A percentile compares a stretch with the other conserved stretches of the same genome.
Conservation (phyloP, 176 grass and related monocot genomes). For the Bolboschoenus planiculmis region DNA sequence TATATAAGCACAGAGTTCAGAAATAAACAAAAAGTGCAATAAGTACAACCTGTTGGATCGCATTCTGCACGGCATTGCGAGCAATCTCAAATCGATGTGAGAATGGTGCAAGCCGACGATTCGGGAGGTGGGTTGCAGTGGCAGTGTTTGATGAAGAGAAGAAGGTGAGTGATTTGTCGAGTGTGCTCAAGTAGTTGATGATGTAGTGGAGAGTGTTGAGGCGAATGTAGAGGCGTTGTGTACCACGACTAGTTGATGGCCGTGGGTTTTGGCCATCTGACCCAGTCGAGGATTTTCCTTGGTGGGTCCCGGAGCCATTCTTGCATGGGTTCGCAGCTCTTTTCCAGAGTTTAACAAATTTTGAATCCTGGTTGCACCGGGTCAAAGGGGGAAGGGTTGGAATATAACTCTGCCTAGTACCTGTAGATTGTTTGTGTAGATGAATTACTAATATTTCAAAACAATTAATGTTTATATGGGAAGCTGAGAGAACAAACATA, state of each 20-base stretch:
- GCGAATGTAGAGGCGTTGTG: slow-evolving; percentile 83
- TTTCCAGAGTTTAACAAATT: slow-evolving; percentile 70
- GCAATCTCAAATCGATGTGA: slow-evolving; percentile 35
- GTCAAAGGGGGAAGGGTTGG: slow-evolving; percentile 64
- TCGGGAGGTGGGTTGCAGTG: slow-evolving; percentile 4
- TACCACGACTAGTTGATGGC: slow-evolving; percentile 80
- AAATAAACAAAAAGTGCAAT: background rate
- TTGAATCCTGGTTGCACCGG: slow-evolving; percentile 81
- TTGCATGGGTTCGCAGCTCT: slow-evolving; percentile 60
- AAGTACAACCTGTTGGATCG: slow-evolving; percentile 34
- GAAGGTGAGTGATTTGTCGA: slow-evolving; percentile 47
- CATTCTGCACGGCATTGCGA: slow-evolving; percentile 38
- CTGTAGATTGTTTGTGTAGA: slow-evolving; percentile 9
- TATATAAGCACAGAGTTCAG: background rate
- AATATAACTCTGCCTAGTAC: slow-evolving; percentile 62
- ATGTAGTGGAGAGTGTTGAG: slow-evolving; percentile 88
- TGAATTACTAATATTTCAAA: background rate
- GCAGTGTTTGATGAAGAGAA: slow-evolving; percentile 25
- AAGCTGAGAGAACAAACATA: background rate
- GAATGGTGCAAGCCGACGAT: slow-evolving; percentile 21
- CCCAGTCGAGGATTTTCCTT: background rate
- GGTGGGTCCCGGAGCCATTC: background rate
- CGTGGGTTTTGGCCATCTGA: slow-evolving; percentile 52
- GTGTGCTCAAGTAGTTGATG: slow-evolving; percentile 45
- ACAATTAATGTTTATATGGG: background rate